Conservation (phyloP, 352 stramenopile species). For the Globisporangium parvum region DNA sequence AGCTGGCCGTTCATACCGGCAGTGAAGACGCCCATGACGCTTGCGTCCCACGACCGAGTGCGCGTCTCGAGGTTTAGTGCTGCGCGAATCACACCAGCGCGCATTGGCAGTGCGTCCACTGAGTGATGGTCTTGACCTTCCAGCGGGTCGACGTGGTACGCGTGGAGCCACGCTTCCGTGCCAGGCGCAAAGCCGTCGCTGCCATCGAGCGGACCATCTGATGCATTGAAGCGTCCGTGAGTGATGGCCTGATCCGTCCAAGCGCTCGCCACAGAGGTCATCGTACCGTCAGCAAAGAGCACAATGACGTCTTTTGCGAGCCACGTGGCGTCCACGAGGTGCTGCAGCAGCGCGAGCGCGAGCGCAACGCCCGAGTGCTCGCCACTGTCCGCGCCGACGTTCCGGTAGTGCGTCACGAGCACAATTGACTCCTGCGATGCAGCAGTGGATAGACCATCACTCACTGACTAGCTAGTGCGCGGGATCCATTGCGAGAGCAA, state of each 20-base stretch:
- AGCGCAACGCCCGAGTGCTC: constrained; percentile 51
- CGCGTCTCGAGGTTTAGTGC: constrained; percentile 70
- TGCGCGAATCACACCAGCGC: constrained; percentile 70
- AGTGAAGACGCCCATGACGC: constrained; percentile 47
- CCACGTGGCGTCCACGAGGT: constrained; percentile 60
- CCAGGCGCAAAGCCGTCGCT: constrained; percentile 52
- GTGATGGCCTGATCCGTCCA: neutral
- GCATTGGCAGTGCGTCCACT: constrained; percentile 37
- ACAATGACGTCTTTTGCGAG: constrained; percentile 82
- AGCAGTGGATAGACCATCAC: neutral
- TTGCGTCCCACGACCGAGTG: constrained; percentile 16
- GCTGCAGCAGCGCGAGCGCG: constrained; percentile 51
- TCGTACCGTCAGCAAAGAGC: constrained; percentile 60
- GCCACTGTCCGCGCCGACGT: constrained; percentile 30
- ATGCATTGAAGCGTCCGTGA: neutral
- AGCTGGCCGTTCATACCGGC: constrained; percentile 80
- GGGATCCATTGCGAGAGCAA: neutral
- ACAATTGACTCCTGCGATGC: constrained; percentile 44
- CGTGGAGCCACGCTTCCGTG: constrained; percentile 65
- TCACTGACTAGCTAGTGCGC: neutral
- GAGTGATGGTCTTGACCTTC: constrained; percentile 17
- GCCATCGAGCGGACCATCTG: constrained; percentile 59
- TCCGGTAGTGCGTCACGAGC: constrained; percentile 69
- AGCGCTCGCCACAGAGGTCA: too few species aligned
- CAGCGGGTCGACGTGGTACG: constrained; percentile 61